Evolutionary conservation across 73 alveolate genomes (phyloP).

Genomic region (Stentor coeruleus): DNA sequence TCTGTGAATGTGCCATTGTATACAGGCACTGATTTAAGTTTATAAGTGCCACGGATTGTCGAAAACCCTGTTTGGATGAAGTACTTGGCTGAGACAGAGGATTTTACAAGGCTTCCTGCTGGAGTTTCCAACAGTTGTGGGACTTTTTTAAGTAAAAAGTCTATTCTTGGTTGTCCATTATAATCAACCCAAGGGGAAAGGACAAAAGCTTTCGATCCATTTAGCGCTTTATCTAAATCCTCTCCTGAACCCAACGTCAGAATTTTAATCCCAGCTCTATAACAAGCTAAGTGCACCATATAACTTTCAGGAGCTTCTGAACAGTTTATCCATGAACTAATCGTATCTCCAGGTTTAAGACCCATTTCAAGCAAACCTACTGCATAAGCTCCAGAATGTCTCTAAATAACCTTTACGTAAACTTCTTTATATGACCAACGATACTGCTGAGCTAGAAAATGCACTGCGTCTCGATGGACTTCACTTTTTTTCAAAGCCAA

Average conservation of each 20-base stretch:
- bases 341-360: slow-evolving; percentile 1
- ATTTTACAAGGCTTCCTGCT: slow-evolving; percentile 3
- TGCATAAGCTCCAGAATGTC: slow-evolving; percentile 16
- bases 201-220: background rate
- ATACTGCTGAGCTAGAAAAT: background rate
- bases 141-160: background rate
- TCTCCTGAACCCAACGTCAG: background rate
- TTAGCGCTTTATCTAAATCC: background rate
- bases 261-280: background rate
- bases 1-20: slow-evolving; percentile 3
- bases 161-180: background rate
- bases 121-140: background rate
- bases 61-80: slow-evolving; percentile 48
- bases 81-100: slow-evolving; percentile 36
- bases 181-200: slow-evolving; percentile 6
- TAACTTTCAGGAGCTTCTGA: background rate
- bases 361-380: background rate
- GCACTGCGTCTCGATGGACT: slow-evolving; percentile 18
- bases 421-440: slow-evolving; percentile 20
- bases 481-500: background rate
- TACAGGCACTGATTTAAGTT: slow-evolving; percentile 45
- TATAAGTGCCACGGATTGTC: slow-evolving; percentile 47
- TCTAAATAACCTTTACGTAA: background rate
- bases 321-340: background rate
- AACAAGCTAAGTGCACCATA: slow-evolving; percentile 1